phyloP scores from a whole-genome alignment of 2,329 filamentous ascomycete species.

The Sordariomycetes sp. region DNA sequence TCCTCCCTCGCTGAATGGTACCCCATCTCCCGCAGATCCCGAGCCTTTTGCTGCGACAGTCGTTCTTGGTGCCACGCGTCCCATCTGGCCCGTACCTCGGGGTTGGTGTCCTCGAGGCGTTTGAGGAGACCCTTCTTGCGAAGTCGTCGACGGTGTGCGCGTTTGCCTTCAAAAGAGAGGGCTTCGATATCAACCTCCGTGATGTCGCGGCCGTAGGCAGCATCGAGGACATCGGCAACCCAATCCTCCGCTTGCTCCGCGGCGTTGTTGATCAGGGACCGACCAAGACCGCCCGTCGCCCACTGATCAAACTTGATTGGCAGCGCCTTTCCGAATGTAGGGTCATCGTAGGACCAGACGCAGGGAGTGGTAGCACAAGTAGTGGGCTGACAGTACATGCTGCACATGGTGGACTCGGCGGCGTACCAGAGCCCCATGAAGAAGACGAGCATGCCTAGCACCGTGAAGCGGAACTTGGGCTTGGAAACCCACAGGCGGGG shows the following conservation, averaged over 20 bases:
- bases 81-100: slow-evolving; percentile 32
- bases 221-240: slow-evolving; percentile 38
- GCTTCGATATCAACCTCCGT: slow-evolving; percentile 29
- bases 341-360: slow-evolving; percentile 48
- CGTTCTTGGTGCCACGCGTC: slow-evolving; percentile 33
- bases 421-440: slow-evolving; percentile 41
- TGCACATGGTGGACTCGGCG: slow-evolving; percentile 44
- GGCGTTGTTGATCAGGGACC: slow-evolving; percentile 23
- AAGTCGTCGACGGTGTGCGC: slow-evolving; percentile 40
- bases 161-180: slow-evolving; percentile 36
- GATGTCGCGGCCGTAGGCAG: slow-evolving; percentile 33
- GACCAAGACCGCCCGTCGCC: slow-evolving; percentile 42
- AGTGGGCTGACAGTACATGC: slow-evolving; percentile 42
- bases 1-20: slow-evolving; percentile 24
- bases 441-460: slow-evolving; percentile 35
- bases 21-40: slow-evolving; percentile 28
- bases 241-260: slow-evolving; percentile 36
- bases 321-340: slow-evolving; percentile 46
- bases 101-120: slow-evolving; percentile 15
- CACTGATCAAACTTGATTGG: slow-evolving; percentile 56
- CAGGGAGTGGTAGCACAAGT: slow-evolving; percentile 38
- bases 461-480: slow-evolving; percentile 36
- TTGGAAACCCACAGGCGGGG: slow-evolving; percentile 35
- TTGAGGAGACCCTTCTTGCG: slow-evolving; percentile 33
- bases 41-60: slow-evolving; percentile 27